A percentile compares a stretch with the other conserved stretches of the same genome.
These are phyloP conservation scores for Penicillium fuscoglaucum DNA, from an alignment of 2,329 filamentous ascomycete species.

Conservation along the genomic window DNA sequence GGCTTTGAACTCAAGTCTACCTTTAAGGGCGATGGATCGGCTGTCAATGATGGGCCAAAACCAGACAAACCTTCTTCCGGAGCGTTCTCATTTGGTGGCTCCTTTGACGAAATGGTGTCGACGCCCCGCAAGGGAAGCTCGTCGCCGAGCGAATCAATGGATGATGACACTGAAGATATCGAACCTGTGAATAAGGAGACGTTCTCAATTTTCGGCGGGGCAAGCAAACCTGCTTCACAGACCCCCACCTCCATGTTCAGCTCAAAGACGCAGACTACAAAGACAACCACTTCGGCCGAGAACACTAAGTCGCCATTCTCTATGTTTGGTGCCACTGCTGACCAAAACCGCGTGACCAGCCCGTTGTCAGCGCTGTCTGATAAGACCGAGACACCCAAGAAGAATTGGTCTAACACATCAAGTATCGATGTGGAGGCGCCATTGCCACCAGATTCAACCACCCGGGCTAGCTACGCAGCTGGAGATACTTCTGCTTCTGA, in stretches of 20 bases:
- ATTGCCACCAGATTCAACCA: conserved; percentile 51
- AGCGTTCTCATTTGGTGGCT: conserved; percentile 41
- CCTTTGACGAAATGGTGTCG: conserved; percentile 45
- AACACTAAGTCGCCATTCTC: conserved; percentile 35
- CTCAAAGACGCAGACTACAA: conserved; percentile 23
- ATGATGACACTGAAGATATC: conserved; percentile 39
- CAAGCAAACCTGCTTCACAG: conserved; percentile 18
- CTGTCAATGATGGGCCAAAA: conserved; percentile 43
- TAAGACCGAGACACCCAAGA: conserved; percentile 38
- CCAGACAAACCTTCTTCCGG: conserved; percentile 36
- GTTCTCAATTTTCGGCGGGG: conserved; percentile 32
- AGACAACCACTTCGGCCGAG: conserved; percentile 29
- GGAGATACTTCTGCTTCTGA: conserved; percentile 52
- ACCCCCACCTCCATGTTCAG: conserved; percentile 33
- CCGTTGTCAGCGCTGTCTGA: conserved; percentile 36
- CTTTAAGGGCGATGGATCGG: conserved; percentile 47
- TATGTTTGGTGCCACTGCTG: conserved; percentile 29
- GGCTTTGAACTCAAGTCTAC: conserved; percentile 47
- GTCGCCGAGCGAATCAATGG: conserved; percentile 38
- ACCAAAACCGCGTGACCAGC: conserved; percentile 28
- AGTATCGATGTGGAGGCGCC: conserved; percentile 38
- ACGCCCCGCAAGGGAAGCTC: conserved; percentile 33
- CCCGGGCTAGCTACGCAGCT: conserved; percentile 46
- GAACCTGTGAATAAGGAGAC: conserved; percentile 27
- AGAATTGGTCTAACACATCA: conserved; percentile 32